Conservation (phyloP, 176 grass and related monocot species). For the Oryza glaberrima region DNA sequence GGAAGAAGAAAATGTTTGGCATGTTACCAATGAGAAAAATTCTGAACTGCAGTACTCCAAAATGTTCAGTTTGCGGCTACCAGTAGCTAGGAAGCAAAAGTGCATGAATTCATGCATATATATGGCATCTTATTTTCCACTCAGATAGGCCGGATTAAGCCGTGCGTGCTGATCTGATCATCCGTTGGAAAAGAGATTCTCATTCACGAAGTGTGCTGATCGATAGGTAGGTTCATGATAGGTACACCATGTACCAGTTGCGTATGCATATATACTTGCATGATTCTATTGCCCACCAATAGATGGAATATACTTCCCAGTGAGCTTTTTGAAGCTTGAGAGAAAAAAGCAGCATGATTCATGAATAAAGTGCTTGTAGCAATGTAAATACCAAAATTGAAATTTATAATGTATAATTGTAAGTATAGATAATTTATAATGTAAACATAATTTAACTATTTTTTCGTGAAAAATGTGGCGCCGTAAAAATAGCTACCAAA, state of each 20-base stretch:
- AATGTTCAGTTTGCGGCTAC: not conserved
- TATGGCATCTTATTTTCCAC: conserved; percentile 25
- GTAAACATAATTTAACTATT: too few species aligned
- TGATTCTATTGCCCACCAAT: not conserved
- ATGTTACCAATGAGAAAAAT: not conserved
- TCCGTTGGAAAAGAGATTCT: not conserved
- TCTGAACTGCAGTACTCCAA: not conserved
- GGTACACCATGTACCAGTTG: not conserved
- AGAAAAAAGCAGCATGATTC: not conserved
- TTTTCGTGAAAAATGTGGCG: too few species aligned
- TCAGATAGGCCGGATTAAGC: not conserved
- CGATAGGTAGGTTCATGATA: not conserved
- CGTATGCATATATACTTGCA: not conserved
- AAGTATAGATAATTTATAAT: too few species aligned
- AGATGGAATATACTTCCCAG: not conserved
- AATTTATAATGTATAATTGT: too few species aligned
- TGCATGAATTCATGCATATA: not conserved
- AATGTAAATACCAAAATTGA: not conserved
- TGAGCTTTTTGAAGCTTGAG: not conserved
- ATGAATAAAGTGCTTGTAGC: not conserved
- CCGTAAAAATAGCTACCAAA: too few species aligned
- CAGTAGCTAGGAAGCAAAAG: not conserved
- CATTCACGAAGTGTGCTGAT: not conserved
- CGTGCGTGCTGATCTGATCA: not conserved
- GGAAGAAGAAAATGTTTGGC: not conserved